phyloP scores from a whole-genome alignment of 306 rosid species.

The Citrullus amarus region DNA sequence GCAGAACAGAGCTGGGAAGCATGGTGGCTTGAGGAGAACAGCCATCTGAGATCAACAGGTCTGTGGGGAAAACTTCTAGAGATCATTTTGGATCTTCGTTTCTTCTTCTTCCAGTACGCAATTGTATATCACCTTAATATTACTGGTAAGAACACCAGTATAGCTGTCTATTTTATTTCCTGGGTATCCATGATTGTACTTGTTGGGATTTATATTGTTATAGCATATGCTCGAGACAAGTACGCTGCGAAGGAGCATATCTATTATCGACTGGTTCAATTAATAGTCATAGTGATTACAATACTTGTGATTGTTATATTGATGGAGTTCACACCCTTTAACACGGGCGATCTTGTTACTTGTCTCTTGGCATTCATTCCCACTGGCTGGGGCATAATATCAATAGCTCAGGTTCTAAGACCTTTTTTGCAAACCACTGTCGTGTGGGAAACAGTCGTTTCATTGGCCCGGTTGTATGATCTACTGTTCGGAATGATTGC shows the following conservation, averaged over 20 bases:
- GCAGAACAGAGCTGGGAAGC: slow-evolving; percentile 86
- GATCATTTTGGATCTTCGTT: slow-evolving; percentile 82
- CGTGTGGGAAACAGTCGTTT: slow-evolving; percentile 78
- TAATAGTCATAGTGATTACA: slow-evolving; percentile 43
- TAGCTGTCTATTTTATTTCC: slow-evolving; percentile 76
- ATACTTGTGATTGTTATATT: slow-evolving; percentile 45
- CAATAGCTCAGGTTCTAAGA: slow-evolving; percentile 76
- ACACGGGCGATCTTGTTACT: slow-evolving; percentile 46
- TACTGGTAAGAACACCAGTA: slow-evolving; percentile 20
- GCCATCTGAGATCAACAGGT: slow-evolving; percentile 80
- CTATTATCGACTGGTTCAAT: slow-evolving; percentile 76
- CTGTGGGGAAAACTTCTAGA: slow-evolving; percentile 95
- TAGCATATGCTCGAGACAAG: slow-evolving; percentile 63
- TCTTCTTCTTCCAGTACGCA: slow-evolving; percentile 96
- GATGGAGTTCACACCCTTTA: slow-evolving; percentile 40
- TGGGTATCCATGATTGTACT: slow-evolving; percentile 68
- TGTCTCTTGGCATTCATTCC: slow-evolving; percentile 76
- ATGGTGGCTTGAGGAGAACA: slow-evolving; percentile 96
- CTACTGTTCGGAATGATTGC: slow-evolving; percentile 66
- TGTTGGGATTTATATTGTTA: slow-evolving; percentile 49
- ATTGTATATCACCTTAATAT: slow-evolving; percentile 72
- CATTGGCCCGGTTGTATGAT: slow-evolving; percentile 79
- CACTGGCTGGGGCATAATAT: slow-evolving; percentile 93
- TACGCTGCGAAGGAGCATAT: slow-evolving; percentile 62
- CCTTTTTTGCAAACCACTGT: slow-evolving; percentile 74